phyloP scores from a whole-genome alignment of 495 filamentous ascomycete genomes.

The Aspergillus steynii region DNA sequence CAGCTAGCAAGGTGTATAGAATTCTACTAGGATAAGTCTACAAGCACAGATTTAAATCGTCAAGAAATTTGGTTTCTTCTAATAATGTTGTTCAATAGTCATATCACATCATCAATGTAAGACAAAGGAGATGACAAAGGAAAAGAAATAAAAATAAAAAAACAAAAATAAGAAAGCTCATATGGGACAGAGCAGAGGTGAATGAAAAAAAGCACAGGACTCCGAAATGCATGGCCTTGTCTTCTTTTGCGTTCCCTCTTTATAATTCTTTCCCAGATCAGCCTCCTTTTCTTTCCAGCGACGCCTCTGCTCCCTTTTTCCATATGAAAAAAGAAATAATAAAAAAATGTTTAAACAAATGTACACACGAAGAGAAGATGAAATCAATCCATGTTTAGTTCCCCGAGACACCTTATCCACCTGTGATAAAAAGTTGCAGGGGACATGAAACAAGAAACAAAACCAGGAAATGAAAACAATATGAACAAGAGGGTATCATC shows the following conservation, averaged over 20 bases:
- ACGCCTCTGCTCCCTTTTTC: not conserved
- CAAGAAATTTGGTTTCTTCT: not conserved
- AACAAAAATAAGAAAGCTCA: not conserved
- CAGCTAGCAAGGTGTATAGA: too few species aligned
- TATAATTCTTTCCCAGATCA: not conserved
- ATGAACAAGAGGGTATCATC: conserved; percentile 15
- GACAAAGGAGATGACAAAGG: not conserved
- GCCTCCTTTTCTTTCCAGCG: not conserved
- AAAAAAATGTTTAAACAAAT: not conserved
- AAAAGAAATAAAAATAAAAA: not conserved
- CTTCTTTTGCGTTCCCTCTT: not conserved
- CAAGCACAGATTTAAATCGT: not conserved
- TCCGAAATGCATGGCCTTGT: not conserved
- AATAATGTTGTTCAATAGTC: not conserved
- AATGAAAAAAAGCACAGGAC: not conserved
- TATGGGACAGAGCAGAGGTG: conserved; percentile 5
- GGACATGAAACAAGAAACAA: not conserved
- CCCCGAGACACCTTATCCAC: conserved; percentile 5
- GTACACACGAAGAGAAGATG: not conserved
- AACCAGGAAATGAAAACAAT: conserved; percentile 3
- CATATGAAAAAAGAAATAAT: not conserved
- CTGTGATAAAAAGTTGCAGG: not conserved
- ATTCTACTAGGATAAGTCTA: not conserved
- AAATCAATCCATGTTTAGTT: conserved; percentile 6
- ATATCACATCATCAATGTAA: not conserved